Conservation (phyloP, 306 rosid genomes). For the Corylus heterophylla region DNA sequence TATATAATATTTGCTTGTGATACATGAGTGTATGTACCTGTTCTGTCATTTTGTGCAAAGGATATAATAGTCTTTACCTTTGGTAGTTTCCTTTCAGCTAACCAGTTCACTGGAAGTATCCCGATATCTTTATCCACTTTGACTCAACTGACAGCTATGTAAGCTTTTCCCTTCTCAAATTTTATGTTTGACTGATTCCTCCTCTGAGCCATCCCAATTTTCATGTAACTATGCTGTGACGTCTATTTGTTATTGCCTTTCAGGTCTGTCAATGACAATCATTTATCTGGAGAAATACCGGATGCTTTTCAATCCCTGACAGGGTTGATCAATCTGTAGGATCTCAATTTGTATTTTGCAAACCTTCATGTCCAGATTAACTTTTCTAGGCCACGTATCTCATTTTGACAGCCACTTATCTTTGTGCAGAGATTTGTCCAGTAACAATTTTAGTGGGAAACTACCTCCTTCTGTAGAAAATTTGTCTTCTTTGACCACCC, state of each 20-base stretch:
- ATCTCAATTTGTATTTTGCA: conserved; percentile 26
- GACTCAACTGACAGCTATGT: conserved; percentile 65
- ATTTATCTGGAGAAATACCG: conserved; percentile 77
- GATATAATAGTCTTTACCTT: conserved; percentile 40
- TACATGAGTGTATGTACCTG: not conserved
- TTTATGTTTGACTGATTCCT: conserved; percentile 5
- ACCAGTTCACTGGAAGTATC: conserved; percentile 76
- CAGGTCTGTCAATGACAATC: conserved; percentile 85
- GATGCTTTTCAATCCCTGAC: conserved; percentile 62
- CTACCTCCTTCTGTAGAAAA: conserved; percentile 70
- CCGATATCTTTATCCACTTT: conserved; percentile 68
- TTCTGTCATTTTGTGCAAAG: conserved; percentile 32
- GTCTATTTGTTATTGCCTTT: conserved; percentile 31
- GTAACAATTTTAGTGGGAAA: conserved; percentile 77
- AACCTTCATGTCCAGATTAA: conserved; percentile 8
- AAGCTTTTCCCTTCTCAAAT: conserved; percentile 26
- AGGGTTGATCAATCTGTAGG: conserved; percentile 77
- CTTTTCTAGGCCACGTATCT: not conserved
- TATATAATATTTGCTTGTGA: conserved; percentile 16
- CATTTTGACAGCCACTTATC: conserved; percentile 6
- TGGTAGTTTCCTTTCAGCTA: conserved; percentile 90
- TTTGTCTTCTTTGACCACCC: conserved; percentile 62
- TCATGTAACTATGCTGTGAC: conserved; percentile 21
- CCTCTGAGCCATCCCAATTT: conserved; percentile 13
- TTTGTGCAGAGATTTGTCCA: conserved; percentile 78